Base-by-base conservation (phyloP, 257 asterid genomes). In the Asclepias syriaca region DNA sequence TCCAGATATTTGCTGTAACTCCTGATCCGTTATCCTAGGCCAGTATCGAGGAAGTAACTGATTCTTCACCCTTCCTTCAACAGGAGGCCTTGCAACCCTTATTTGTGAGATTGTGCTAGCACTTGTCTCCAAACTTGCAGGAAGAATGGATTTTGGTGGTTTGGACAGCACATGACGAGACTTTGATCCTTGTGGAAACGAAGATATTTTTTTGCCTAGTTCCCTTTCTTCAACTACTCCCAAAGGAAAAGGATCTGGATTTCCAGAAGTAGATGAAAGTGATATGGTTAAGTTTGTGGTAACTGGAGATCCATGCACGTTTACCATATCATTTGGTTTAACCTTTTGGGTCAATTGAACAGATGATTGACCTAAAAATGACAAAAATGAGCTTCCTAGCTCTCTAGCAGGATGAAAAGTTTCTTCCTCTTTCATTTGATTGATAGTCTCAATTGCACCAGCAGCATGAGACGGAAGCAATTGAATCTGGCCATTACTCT, bases 1-100 rank as follows among this genome's bases (percentile, higher is more conserved):
- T 88, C 96, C 96, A 34, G 97, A 87, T 83, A 94, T 91, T 81
- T 90, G 91, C 82, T 85, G 96, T 84, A 94, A 84, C 84, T 94
- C 98, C 81, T 91, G 91, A 74, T 94, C 97, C 7, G 98, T 91
- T 77, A 91, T 91, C 77, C 97, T 84, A 64, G 97, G 98, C 98
- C 98, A 94, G 73, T 94, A 94, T 69, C 98, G 97, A 65, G 98
- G 98, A 78, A 94, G 98, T 89, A 94, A 74, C 84, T 91, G 98
- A 77, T 84, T 91, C 81, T 91, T 94, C 58, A 87, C 83, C 80
- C 97, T 83, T 75, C 98, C 97, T 88, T 91, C 98, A 66, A 88
- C 87, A 29, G 97, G 98, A 68, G 97, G 97, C 84, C 98, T 88
- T 54, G 98, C 96, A 67, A 89, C 91, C 9, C 97, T 93, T 75